These are phyloP conservation scores for Glaciozyma antarctica DNA, from an alignment of 768 basidiomycete species.

Conservation along the genomic window DNA sequence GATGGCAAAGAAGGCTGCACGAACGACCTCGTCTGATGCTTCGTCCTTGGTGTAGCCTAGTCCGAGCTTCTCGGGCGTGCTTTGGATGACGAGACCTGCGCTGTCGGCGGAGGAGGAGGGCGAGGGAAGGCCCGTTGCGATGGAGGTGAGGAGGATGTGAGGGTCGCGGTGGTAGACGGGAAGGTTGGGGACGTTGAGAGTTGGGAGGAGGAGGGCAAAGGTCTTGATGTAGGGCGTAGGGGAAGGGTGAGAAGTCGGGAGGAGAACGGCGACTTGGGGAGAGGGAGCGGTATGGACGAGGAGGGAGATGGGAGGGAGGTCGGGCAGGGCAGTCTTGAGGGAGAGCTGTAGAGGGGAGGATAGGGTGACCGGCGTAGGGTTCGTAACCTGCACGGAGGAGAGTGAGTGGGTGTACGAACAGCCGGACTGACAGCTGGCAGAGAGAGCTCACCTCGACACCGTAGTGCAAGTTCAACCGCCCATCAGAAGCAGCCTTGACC, in stretches of 20 bases:
- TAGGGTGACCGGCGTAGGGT: neutral
- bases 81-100: neutral
- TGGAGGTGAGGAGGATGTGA: neutral
- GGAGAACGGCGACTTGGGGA: neutral
- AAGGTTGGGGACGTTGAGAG: neutral
- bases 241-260: neutral
- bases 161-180: slow-evolving; percentile 1
- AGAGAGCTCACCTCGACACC: neutral
- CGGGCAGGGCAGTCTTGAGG: too few relatives aligned
- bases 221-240: neutral
- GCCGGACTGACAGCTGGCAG: neutral
- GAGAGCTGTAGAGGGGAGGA: neutral
- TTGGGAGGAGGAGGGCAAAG: slow-evolving; percentile 1
- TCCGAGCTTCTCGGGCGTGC: slow-evolving; percentile 3
- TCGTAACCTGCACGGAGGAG: neutral
- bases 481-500: neutral
- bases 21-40: neutral
- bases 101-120: neutral
- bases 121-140: neutral
- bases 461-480: neutral
- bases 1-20: neutral
- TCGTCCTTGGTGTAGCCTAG: neutral
- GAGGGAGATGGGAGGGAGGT: neutral
- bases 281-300: neutral
- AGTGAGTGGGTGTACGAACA: neutral